A percentile compares a stretch with the other conserved stretches of the same genome.
These are phyloP conservation scores for Elaphomyces granulatus DNA, from an alignment of 495 filamentous ascomycete genomes.

Conservation along the genomic window DNA sequence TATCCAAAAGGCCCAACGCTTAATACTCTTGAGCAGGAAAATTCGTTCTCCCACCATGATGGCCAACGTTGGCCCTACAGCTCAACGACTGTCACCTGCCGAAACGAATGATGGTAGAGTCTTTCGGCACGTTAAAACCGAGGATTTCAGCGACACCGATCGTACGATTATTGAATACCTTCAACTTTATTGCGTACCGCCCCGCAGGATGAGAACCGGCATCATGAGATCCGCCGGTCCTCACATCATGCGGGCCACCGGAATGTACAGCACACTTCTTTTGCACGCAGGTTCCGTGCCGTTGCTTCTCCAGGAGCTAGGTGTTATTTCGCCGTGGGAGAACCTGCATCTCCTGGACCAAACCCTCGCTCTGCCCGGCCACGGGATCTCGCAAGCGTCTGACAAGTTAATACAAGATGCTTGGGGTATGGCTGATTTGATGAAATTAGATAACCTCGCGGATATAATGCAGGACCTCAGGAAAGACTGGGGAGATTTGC, in stretches of 20 bases:
- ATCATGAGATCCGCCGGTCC: slow-evolving; percentile 48
- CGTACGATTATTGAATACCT: slow-evolving; percentile 52
- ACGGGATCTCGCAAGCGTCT: slow-evolving; percentile 22
- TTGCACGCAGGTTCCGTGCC: slow-evolving; percentile 43
- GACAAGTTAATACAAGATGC: slow-evolving; percentile 23
- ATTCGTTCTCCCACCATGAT: slow-evolving; percentile 42
- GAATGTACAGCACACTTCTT: slow-evolving; percentile 47
- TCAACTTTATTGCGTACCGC: slow-evolving; percentile 38
- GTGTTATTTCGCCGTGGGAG: slow-evolving; percentile 69
- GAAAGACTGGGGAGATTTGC: slow-evolving; percentile 52
- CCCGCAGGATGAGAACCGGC: slow-evolving; percentile 36
- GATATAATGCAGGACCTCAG: slow-evolving; percentile 48
- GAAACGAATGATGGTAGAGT: slow-evolving; percentile 21
- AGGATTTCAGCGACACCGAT: slow-evolving; percentile 30
- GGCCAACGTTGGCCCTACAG: slow-evolving; percentile 38
- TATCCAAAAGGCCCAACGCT: slow-evolving; percentile 43
- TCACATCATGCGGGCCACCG: slow-evolving; percentile 54
- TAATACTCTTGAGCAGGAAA: slow-evolving; percentile 54
- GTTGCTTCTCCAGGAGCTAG: slow-evolving; percentile 74
- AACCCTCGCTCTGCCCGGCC: slow-evolving; percentile 45
- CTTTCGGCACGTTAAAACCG: slow-evolving; percentile 26
- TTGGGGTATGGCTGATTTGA: slow-evolving; percentile 15
- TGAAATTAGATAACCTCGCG: slow-evolving; percentile 14
- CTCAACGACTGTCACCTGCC: slow-evolving; percentile 23
- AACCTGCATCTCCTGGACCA: slow-evolving; percentile 49